Evolutionary conservation across 345 rosid genomes (phyloP), one percentile per base, ranked within the genome.

Genomic region (Gossypium stocksii): DNA sequence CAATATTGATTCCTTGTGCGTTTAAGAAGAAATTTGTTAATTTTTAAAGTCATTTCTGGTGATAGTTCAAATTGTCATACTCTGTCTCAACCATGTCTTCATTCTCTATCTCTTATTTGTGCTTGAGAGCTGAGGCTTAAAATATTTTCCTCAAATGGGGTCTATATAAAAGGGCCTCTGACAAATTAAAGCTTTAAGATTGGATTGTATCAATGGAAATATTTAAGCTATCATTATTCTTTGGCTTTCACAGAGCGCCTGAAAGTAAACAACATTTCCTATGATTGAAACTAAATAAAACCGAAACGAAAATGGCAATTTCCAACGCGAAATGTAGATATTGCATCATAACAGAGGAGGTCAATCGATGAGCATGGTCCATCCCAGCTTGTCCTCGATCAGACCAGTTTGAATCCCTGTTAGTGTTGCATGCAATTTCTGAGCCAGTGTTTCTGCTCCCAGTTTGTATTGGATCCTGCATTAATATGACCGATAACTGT

Each of bases 331-430:
- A 34, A 34, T 34, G 41, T 5, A 4, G 41, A 34, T 34, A 1
- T 34, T 34, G 41, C 41, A 34, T 34, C 41, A 5, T 5, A 34
- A 34, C 1, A 34, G 41, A 8, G 13, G 48, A 52, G 38, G 16
- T 77, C 76, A 86, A 52, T 78, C 66, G 45, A 84, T 76, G 61
- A 64, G 75, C 19, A 84, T 65, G 8, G 73, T 79, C 89, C 87
- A 84, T 38, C 85, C 83, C 81, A 66, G 78, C 51, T 78, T 82
- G 78, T 86, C 87, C 58, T 83, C 83, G 54, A 82, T 61, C 23
- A 20, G 56, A 15, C 89, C 87, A 4, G 54, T 78, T 72, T 88
- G 89, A 71, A 84, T 83, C 23, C 88, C 86, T 2, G 82, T 70
- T 3, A 84, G 43, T 7, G 59, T 80, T 52, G 56, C 72, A 57